A percentile compares a stretch with the other conserved stretches of the same genome.
These are phyloP conservation scores for Metrosideros polymorpha DNA, from an alignment of 441 rosid species.

Conservation along the genomic window DNA sequence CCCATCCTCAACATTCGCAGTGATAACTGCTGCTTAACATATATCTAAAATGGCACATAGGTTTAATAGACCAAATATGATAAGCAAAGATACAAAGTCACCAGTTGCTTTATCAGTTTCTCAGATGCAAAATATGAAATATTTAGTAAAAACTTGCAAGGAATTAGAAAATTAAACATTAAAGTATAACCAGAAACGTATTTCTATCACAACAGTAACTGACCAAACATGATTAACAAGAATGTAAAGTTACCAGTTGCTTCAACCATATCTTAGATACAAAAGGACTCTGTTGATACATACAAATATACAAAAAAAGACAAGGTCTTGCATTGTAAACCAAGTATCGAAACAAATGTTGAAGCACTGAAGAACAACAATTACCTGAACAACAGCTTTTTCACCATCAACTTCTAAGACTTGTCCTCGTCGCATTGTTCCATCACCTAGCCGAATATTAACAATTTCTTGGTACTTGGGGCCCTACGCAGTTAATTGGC, in stretches of 20 bases:
- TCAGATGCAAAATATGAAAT: not conserved
- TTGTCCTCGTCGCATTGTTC: constrained; percentile 86
- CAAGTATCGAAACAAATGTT: not conserved
- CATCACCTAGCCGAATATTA: constrained; percentile 85
- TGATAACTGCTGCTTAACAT: not conserved
- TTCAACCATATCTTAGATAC: not conserved
- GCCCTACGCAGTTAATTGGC: constrained; percentile 34
- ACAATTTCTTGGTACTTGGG: constrained; percentile 96
- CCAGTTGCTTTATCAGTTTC: not conserved
- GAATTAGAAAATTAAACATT: not conserved
- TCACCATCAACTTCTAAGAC: constrained; percentile 98
- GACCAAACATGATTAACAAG: not conserved
- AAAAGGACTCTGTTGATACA: not conserved
- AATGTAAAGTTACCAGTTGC: not conserved
- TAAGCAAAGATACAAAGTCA: not conserved
- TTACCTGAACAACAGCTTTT: constrained; percentile 86
- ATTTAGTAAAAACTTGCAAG: not conserved
- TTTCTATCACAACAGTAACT: not conserved
- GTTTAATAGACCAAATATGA: not conserved
- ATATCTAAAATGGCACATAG: not conserved
- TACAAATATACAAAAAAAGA: not conserved
- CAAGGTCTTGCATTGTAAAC: not conserved
- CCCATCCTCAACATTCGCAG: not conserved
- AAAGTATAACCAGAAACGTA: not conserved
- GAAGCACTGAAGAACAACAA: not conserved